A percentile compares a stretch with the other conserved stretches of the same genome.
These are phyloP conservation scores for Aspergillus sp. DNA, from an alignment of 2,329 filamentous ascomycete species.

Conservation along the genomic window DNA sequence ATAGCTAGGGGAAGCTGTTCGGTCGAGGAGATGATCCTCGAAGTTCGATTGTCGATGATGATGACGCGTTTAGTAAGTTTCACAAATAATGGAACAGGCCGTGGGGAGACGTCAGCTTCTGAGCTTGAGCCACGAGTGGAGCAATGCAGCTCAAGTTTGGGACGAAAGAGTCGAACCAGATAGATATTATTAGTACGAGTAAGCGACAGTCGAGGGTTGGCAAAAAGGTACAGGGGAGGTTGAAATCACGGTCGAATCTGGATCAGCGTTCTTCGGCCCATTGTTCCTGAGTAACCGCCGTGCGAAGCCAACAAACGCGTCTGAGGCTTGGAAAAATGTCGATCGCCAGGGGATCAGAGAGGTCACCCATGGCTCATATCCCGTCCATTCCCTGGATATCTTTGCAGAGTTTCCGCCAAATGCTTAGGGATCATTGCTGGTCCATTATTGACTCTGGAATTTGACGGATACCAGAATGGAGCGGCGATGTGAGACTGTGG, in stretches of 20 bases:
- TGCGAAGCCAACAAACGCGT: neutral
- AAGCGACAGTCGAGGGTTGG: neutral
- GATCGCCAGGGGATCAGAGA: neutral
- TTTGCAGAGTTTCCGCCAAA: neutral
- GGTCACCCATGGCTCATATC: neutral
- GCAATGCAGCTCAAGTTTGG: neutral
- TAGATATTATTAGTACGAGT: neutral
- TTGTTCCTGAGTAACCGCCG: neutral
- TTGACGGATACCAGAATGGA: neutral
- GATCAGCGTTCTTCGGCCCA: neutral
- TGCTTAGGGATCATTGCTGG: neutral
- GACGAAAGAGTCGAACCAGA: neutral
- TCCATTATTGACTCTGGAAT: neutral
- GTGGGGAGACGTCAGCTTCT: conserved; percentile 12
- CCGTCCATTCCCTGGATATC: neutral
- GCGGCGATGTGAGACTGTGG: neutral
- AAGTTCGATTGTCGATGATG: conserved; percentile 15
- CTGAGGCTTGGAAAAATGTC: conserved; percentile 1
- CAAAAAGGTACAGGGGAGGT: neutral
- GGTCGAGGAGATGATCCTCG: neutral
- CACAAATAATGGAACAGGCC: conserved; percentile 8
- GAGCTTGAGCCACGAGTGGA: conserved; percentile 14
- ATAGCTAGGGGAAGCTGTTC: conserved; percentile 21
- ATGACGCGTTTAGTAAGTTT: conserved; percentile 26
- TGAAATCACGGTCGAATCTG: neutral